Evolutionary conservation across 179 eudicot species (phyloP), one percentile per base, ranked within the genome.

Genomic region (Silene coronaria): DNA sequence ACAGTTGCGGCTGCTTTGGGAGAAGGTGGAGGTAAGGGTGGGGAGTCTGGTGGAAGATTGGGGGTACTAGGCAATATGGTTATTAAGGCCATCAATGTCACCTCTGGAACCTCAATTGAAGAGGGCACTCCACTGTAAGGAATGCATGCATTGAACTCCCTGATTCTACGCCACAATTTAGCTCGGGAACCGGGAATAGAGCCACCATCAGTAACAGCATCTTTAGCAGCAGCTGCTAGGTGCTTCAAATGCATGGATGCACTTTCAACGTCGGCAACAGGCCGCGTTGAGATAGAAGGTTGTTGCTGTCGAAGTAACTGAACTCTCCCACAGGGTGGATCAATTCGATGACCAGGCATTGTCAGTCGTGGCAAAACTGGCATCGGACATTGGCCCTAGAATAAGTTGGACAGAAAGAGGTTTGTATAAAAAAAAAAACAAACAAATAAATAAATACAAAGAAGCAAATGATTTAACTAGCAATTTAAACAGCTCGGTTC

Each of bases 1-100:
- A 93, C 91, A 59, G 99, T 96, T 36, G 98, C 99, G 65, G 99
- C 97, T 80, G 98, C 99, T 90, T 96, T 96, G 78, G 99, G 99
- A 63, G 99, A 96, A 81, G 98, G 99, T 36, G 96, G 89, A 10
- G 99, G 99, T 79, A 91, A 84, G 70, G 99, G 98, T 76, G 97
- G 92, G 16, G 94, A 86, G 61, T 93, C 99, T 17, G 99, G 97
- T 34, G 98, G 97, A 73, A 87, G 90, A 80, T 93, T 93, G 46
- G 99, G 98, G 28, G 96, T 85, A 72, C 98, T 91, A 59, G 99
- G 99, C 63, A 96, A 85, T 96, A 93, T 88, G 64, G 99, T 96
- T 77, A 96, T 96, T 81, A 96, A 83, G 62, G 99, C 99, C 99
- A 96, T 96, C 77, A 96, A 84, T 28, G 96, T 91, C 81, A 96